These are phyloP conservation scores for Wallacemonas sp. DNA, from an alignment of 208 protist genomes.

Conservation along the genomic window DNA sequence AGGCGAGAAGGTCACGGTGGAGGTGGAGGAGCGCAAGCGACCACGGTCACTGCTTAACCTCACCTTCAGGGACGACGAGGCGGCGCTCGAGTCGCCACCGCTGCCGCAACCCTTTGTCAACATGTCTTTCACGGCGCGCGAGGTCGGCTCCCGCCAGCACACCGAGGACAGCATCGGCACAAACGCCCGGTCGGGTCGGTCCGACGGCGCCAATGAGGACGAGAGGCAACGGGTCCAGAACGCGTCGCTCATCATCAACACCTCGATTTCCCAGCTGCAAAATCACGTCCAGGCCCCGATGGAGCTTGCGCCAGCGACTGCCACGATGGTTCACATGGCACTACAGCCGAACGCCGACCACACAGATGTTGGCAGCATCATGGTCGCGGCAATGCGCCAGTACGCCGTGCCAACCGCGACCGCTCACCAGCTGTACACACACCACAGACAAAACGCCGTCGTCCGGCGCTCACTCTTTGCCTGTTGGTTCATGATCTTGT, in stretches of 20 bases:
- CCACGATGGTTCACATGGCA: constrained; percentile 43
- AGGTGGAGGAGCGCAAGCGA: not conserved
- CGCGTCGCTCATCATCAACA: constrained; percentile 25
- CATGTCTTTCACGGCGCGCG: not conserved
- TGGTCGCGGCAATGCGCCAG: constrained; percentile 29
- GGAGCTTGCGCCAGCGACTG: constrained; percentile 19
- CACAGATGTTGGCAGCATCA: constrained; percentile 43
- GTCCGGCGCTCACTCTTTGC: constrained; percentile 16
- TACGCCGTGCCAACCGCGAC: constrained; percentile 22
- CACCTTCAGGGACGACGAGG: not conserved
- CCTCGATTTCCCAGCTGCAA: constrained; percentile 19
- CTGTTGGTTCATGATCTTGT: constrained; percentile 15
- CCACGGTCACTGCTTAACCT: not conserved
- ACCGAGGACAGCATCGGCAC: not conserved
- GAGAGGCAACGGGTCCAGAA: not conserved
- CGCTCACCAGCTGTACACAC: constrained; percentile 19
- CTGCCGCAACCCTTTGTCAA: not conserved
- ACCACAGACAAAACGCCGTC: constrained; percentile 17
- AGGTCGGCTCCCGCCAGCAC: not conserved
- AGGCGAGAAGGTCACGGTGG: constrained; percentile 6
- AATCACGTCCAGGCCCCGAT: not conserved
- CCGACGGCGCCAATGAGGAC: not conserved
- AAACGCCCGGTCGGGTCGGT: too few relatives aligned
- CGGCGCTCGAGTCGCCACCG: not conserved
- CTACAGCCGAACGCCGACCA: constrained; percentile 29